Evolutionary conservation across 2,329 filamentous ascomycete genomes (phyloP).

Genomic region (Emmonsiellopsis sp.): DNA sequence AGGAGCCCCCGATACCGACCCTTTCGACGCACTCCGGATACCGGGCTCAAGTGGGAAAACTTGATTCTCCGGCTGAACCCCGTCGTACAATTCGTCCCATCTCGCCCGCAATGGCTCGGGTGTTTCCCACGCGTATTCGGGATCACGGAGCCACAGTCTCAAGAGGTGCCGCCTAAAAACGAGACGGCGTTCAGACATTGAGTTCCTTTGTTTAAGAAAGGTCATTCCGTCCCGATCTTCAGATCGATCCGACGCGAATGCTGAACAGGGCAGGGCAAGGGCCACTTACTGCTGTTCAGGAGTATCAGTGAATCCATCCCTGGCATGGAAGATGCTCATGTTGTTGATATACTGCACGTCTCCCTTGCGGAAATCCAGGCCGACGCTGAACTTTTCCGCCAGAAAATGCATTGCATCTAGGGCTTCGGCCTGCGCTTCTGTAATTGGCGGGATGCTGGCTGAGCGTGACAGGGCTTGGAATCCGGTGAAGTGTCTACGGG

Average conservation of each 20-base stretch:
- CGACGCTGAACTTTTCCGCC: conserved; percentile 35
- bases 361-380: conserved; percentile 39
- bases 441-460: conserved; percentile 38
- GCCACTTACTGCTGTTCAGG: conserved; percentile 28
- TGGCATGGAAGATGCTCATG: conserved; percentile 43
- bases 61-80: conserved; percentile 30
- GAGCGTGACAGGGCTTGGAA: conserved; percentile 36
- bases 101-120: conserved; percentile 27
- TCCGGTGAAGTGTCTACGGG: conserved; percentile 49
- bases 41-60: conserved; percentile 36
- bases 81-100: conserved; percentile 36
- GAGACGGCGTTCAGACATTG: too few relatives aligned
- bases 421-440: conserved; percentile 45
- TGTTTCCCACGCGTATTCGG: conserved; percentile 38
- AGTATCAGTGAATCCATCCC: conserved; percentile 38
- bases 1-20: too few relatives aligned
- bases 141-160: conserved; percentile 40
- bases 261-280: not conserved
- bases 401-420: conserved; percentile 44
- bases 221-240: not conserved
- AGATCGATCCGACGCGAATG: not conserved
- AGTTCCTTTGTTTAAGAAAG: conserved; percentile 2
- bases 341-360: conserved; percentile 48
- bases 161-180: conserved; percentile 36
- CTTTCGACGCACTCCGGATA: conserved; percentile 14